These are phyloP conservation scores for Linnemannia schmuckeri DNA, from an alignment of 192 early-diverging fungal genomes.

Conservation along the genomic window DNA sequence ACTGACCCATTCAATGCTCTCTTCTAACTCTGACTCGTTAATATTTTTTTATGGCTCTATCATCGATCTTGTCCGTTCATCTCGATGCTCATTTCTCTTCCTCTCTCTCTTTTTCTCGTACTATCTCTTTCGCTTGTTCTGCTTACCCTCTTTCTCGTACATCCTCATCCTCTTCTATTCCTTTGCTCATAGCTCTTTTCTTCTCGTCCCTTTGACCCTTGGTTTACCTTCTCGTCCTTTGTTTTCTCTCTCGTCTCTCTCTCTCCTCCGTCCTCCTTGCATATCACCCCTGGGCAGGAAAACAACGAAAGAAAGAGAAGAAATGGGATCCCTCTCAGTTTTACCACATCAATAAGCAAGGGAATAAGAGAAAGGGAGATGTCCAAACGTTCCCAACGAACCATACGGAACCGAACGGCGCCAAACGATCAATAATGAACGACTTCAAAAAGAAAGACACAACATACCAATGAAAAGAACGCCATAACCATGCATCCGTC, in stretches of 20 bases:
- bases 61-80: background rate
- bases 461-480: background rate
- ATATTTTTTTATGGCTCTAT: background rate
- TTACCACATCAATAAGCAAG: background rate
- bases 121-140: conserved; percentile 1
- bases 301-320: background rate
- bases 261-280: conserved; percentile 1
- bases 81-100: background rate
- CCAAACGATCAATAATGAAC: background rate
- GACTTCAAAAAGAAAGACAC: too few species aligned
- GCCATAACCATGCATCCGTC: conserved; percentile 1
- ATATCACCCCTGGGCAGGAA: background rate
- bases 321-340: background rate
- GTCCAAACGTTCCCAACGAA: background rate
- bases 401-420: background rate
- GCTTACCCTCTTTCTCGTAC: background rate
- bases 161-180: background rate
- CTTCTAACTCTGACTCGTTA: too few species aligned
- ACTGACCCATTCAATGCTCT: background rate
- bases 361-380: background rate
- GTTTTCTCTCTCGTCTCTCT: background rate
- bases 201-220: background rate
- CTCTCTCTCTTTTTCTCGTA: background rate
- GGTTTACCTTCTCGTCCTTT: background rate
- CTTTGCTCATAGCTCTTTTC: conserved; percentile 7